Evolutionary conservation across 2,329 filamentous ascomycete genomes (phyloP).

Genomic region (Xylariaceae sp.): DNA sequence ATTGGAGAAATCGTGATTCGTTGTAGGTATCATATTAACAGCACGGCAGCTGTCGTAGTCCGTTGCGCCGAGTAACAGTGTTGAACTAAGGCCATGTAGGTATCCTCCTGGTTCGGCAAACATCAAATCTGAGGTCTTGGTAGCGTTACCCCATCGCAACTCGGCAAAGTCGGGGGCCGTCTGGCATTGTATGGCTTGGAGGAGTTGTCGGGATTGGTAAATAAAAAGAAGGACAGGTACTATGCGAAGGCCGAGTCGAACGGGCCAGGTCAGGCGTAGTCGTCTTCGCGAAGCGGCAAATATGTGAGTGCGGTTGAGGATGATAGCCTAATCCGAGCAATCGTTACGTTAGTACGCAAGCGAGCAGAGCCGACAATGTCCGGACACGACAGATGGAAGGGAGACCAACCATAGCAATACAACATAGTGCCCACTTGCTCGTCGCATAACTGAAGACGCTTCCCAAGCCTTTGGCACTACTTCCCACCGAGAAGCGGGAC

Average conservation of each 20-base stretch:
- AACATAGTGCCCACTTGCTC: constrained; percentile 87
- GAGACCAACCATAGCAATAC: constrained; percentile 67
- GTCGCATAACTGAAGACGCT: constrained; percentile 88
- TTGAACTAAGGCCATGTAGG: constrained; percentile 70
- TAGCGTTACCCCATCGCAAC: constrained; percentile 67
- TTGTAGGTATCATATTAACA: constrained; percentile 66
- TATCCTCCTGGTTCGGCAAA: constrained; percentile 68
- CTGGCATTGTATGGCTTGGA: constrained; percentile 90
- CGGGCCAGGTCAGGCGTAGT: constrained; percentile 70
- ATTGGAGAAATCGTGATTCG: constrained; percentile 47
- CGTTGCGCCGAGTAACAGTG: constrained; percentile 68
- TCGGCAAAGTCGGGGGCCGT: constrained; percentile 71
- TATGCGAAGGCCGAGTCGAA: constrained; percentile 67
- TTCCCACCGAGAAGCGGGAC: constrained; percentile 55
- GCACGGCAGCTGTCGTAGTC: constrained; percentile 74
- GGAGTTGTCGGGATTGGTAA: constrained; percentile 64
- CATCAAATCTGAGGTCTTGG: constrained; percentile 64
- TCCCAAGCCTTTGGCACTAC: constrained; percentile 65
- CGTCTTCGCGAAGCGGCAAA: constrained; percentile 86
- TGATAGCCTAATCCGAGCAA: constrained; percentile 63
- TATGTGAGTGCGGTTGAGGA: constrained; percentile 88
- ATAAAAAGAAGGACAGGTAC: constrained; percentile 69
- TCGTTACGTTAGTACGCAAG: constrained; percentile 11
- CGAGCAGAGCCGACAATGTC: background rate
- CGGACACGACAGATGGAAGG: background rate